phyloP scores from a whole-genome alignment of 371 early-diverging fungal species.

The Dinochytrium kinnereticum region DNA sequence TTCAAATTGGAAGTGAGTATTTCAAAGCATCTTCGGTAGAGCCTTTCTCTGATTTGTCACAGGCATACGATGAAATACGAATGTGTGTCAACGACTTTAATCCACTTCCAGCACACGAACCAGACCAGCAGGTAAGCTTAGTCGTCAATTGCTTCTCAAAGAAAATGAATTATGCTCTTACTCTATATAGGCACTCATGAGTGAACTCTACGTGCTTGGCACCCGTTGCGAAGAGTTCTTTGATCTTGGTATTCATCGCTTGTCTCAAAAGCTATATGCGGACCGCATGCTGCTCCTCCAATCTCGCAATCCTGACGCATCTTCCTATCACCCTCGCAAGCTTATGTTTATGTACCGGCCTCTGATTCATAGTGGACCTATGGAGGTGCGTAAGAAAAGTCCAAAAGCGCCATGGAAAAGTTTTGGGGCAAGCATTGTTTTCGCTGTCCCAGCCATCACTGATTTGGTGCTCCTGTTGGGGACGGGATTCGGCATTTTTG shows the following conservation, averaged over 20 bases:
- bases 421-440: slow-evolving; percentile 5
- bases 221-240: slow-evolving; percentile 19
- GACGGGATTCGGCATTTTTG: slow-evolving; percentile 21
- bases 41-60: not conserved
- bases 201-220: slow-evolving; percentile 17
- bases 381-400: not conserved
- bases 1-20: slow-evolving; percentile 8
- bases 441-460: slow-evolving; percentile 15
- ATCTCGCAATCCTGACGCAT: not conserved
- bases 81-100: slow-evolving; percentile 13
- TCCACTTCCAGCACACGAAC: slow-evolving; percentile 12
- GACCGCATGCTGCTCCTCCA: not conserved
- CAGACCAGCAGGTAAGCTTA: slow-evolving; percentile 9
- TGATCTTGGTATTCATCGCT: slow-evolving; percentile 4
- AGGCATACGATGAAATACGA: slow-evolving; percentile 16
- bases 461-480: slow-evolving; percentile 12
- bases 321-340: slow-evolving; percentile 17
- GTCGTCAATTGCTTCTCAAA: not conserved
- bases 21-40: not conserved
- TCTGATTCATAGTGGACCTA: slow-evolving; percentile 15
- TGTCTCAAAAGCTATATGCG: not conserved
- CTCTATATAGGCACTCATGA: slow-evolving; percentile 4
- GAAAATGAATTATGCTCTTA: too few relatives aligned
- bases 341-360: slow-evolving; percentile 26
- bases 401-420: not conserved